phyloP scores from a whole-genome alignment of 768 basidiomycete genomes.

The Porphyrellus cyaneotinctus region DNA sequence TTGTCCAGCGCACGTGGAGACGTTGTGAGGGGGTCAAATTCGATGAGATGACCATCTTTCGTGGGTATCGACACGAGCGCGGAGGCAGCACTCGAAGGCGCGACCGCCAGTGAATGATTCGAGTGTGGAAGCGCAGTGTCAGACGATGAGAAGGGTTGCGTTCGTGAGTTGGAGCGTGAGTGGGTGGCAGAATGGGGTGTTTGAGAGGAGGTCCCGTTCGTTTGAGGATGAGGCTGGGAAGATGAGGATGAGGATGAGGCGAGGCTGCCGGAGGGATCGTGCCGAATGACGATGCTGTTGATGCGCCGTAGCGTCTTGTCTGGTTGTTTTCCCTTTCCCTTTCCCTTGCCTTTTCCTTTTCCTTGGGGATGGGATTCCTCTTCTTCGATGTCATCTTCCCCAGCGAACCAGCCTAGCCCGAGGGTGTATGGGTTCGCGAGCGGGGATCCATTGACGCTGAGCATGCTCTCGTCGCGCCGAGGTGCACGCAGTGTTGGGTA shows the following conservation, averaged over 20 bases:
- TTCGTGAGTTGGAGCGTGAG: slow-evolving; percentile 41
- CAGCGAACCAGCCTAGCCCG: slow-evolving; percentile 55
- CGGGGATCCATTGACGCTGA: slow-evolving; percentile 81
- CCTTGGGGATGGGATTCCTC: slow-evolving; percentile 12
- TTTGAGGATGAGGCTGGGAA: slow-evolving; percentile 19
- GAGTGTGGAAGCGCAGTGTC: background rate
- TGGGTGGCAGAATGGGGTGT: slow-evolving; percentile 24
- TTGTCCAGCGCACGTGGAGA: slow-evolving; percentile 70
- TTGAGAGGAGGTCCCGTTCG: slow-evolving; percentile 12
- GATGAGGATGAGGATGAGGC: slow-evolving; percentile 28
- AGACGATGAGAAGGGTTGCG: slow-evolving; percentile 14
- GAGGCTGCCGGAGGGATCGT: slow-evolving; percentile 49
- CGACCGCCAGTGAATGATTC: background rate
- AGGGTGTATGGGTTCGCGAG: slow-evolving; percentile 74
- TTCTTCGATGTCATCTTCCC: slow-evolving; percentile 30
- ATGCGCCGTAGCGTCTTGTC: slow-evolving; percentile 35
- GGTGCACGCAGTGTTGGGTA: slow-evolving; percentile 57
- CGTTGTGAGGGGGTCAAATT: slow-evolving; percentile 78
- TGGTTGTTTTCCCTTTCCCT: slow-evolving; percentile 10
- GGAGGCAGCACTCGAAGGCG: slow-evolving; percentile 32
- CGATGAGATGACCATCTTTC: slow-evolving; percentile 74
- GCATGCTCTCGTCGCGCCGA: slow-evolving; percentile 70
- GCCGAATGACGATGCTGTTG: slow-evolving; percentile 59
- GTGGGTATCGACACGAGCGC: slow-evolving; percentile 77
- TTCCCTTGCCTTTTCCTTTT: slow-evolving; percentile 26